Conservation (phyloP, 108 stramenopile species). For the Cylindrotheca closterium region DNA sequence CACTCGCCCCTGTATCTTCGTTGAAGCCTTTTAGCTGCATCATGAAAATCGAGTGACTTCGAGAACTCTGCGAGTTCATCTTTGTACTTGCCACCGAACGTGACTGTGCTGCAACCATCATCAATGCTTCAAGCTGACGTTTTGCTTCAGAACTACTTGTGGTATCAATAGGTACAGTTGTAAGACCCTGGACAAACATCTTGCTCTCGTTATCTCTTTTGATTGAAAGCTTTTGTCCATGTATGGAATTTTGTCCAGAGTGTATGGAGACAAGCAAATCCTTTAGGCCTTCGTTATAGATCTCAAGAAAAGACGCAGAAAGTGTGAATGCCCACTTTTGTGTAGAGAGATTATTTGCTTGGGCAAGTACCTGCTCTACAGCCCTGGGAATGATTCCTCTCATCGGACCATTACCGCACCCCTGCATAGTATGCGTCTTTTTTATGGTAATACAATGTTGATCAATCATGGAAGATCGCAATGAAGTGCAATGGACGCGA, state of each 20-base stretch:
- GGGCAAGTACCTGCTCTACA: conserved; percentile 88
- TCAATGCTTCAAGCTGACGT: conserved; percentile 82
- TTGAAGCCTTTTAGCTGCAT: conserved; percentile 93
- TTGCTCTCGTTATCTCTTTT: conserved; percentile 75
- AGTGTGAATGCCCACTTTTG: conserved; percentile 96
- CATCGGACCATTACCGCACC: conserved; percentile 84
- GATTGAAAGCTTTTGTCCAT: conserved; percentile 51
- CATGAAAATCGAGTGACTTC: conserved; percentile 98
- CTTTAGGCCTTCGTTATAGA: conserved; percentile 97
- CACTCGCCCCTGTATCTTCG: conserved; percentile 79
- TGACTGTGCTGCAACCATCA: conserved; percentile 85
- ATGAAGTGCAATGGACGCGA: too few relatives aligned
- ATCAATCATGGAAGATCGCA: too few relatives aligned
- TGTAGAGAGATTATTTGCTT: conserved; percentile 71
- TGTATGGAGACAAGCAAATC: conserved; percentile 85
- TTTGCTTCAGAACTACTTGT: conserved; percentile 54
- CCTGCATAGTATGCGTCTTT: conserved; percentile 99
- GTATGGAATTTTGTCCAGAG: not conserved
- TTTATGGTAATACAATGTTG: too few relatives aligned
- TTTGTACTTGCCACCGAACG: conserved; percentile 95
- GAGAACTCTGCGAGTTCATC: conserved; percentile 97
- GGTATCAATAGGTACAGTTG: conserved; percentile 78
- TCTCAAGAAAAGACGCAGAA: conserved; percentile 96
- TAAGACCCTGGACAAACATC: conserved; percentile 91
- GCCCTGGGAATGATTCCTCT: conserved; percentile 94